Evolutionary conservation across 2,329 filamentous ascomycete species (phyloP), one percentile per base, ranked within the genome.

Genomic region (Ceratocystis cacaofunesta): DNA sequence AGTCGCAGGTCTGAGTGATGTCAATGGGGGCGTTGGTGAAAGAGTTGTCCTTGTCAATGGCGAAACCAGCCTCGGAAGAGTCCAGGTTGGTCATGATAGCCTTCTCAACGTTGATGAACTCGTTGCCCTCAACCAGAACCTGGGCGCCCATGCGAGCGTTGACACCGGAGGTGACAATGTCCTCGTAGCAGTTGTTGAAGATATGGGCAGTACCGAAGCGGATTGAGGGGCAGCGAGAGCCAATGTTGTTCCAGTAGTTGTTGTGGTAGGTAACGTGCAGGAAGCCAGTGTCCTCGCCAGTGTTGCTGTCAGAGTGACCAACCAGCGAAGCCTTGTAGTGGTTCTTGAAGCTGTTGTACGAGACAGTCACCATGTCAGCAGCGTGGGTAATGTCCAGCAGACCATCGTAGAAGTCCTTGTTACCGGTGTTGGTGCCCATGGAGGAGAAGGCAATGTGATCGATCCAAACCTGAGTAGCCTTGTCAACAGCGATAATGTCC

Each of bases 171-270:
- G 70, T 72, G 1, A 70, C 69, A n/a, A 78, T 73, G 66, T 76
- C 70, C 69, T 75, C 72, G 73, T 78, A 81, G 74, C 78, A 80
- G 58, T 68, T 70, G 67, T 73, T 74, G 68, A 73, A 75, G 65
- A 76, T 69, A 71, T 86, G 84, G 3, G 77, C 82, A 5, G 81
- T 85, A 5, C 84, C 84, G 73, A 86, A 86, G 67, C 84, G 81
- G 70, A 85, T 72, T 2, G 78, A 81, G 0, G 84, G 84, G 0
- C 75, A 76, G 64, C 84, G 83, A 15, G 80, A 83, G 75, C 84
- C 81, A 68, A 85, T 74, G 73, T 85, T 85, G 67, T 73, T 69
- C 75, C 77, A 85, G 76, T 82, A 77, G 78, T 86, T 86, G 74
- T 84, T 80, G 73, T 78, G 77, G 71, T 83, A 84, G 28, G 84